Conservation (phyloP, 2,329 filamentous ascomycete genomes). For the Pseudomassariella vexata region DNA sequence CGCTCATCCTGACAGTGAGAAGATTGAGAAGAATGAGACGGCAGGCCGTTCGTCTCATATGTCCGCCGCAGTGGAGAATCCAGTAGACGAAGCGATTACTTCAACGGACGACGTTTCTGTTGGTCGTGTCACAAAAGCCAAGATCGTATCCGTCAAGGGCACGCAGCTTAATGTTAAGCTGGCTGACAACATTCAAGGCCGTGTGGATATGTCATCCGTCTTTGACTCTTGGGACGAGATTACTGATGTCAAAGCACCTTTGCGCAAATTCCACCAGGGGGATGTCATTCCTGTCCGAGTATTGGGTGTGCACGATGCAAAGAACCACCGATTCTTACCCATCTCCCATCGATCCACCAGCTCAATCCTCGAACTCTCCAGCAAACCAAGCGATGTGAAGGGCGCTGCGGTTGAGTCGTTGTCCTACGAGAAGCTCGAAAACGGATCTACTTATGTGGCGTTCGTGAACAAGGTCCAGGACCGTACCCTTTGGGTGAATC, state of each 20-base stretch:
- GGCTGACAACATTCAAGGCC: conserved; percentile 83
- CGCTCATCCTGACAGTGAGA: conserved; percentile 39
- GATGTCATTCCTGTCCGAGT: conserved; percentile 70
- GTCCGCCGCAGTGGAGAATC: conserved; percentile 34
- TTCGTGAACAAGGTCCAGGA: conserved; percentile 87
- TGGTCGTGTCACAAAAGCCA: conserved; percentile 70
- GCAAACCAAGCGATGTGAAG: conserved; percentile 64
- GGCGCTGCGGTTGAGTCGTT: conserved; percentile 42
- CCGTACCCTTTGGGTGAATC: conserved; percentile 81
- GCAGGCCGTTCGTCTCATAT: conserved; percentile 23
- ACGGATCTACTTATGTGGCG: conserved; percentile 67
- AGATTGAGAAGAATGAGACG: conserved; percentile 34
- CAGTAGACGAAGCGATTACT: conserved; percentile 57
- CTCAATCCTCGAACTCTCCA: conserved; percentile 80
- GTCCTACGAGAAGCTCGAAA: conserved; percentile 65
- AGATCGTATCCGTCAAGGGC: conserved; percentile 76
- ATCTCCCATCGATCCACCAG: conserved; percentile 81
- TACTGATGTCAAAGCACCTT: conserved; percentile 70
- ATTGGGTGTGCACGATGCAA: conserved; percentile 82
- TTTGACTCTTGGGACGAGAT: conserved; percentile 90
- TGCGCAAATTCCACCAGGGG: conserved; percentile 67
- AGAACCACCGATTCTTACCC: conserved; percentile 85
- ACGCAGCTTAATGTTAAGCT: conserved; percentile 91
- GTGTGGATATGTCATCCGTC: conserved; percentile 84
- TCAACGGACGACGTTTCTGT: conserved; percentile 67